These are phyloP conservation scores for Xylaria sp. DNA, from an alignment of 2,329 filamentous ascomycete genomes.

Conservation along the genomic window DNA sequence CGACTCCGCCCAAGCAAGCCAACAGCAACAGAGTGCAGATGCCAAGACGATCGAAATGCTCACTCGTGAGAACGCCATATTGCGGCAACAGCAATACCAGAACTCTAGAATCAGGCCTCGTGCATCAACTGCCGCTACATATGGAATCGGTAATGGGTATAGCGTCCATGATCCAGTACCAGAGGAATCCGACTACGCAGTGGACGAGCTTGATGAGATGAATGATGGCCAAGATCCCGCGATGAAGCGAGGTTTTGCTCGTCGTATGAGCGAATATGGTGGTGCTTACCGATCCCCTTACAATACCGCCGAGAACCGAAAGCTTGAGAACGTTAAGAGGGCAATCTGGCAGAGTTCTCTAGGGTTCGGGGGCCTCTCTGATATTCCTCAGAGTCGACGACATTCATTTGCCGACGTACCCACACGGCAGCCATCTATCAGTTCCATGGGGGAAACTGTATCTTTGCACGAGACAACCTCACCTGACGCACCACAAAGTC, in stretches of 20 bases:
- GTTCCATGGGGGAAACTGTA: conserved; percentile 66
- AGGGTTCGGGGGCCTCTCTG: conserved; percentile 70
- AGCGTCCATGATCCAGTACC: conserved; percentile 69
- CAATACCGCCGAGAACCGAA: conserved; percentile 67
- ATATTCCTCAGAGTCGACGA: conserved; percentile 77
- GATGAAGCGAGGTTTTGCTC: conserved; percentile 58
- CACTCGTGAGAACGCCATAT: conserved; percentile 70
- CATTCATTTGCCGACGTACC: conserved; percentile 82
- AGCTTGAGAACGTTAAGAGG: conserved; percentile 73
- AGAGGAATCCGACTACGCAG: conserved; percentile 76
- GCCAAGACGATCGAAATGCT: conserved; percentile 73
- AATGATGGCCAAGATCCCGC: conserved; percentile 63
- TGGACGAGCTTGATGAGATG: conserved; percentile 75
- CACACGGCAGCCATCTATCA: conserved; percentile 71
- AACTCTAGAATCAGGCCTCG: conserved; percentile 67
- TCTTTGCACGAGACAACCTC: conserved; percentile 59
- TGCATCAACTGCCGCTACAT: conserved; percentile 66
- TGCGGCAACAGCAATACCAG: conserved; percentile 67
- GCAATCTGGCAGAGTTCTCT: conserved; percentile 77
- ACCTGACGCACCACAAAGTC: conserved; percentile 57
- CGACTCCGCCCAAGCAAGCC: conserved; percentile 65
- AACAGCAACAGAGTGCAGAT: conserved; percentile 64
- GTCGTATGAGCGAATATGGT: conserved; percentile 69
- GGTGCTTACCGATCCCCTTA: conserved; percentile 61
- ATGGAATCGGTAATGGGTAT: conserved; percentile 66